Evolutionary conservation across 1,284 basidiomycete genomes (phyloP).

Genomic region (Pseudozyma hubeiensis): DNA sequence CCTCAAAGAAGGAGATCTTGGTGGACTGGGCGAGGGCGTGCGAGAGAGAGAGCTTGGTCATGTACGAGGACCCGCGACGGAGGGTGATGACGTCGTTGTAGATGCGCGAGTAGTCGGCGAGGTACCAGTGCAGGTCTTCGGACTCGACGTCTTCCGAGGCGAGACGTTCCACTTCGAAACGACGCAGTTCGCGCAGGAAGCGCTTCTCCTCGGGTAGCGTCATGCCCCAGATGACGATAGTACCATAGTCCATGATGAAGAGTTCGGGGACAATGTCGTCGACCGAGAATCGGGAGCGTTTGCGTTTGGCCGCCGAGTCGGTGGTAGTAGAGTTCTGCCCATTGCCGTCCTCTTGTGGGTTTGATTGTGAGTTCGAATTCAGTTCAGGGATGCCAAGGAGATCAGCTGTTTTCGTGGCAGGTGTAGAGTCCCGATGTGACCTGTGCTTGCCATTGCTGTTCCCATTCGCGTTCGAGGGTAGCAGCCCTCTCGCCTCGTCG

Average conservation of each 20-base stretch:
- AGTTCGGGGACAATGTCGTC: conserved; percentile 61
- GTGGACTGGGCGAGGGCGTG: conserved; percentile 95
- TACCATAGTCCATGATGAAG: conserved; percentile 92
- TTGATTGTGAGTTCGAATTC: conserved; percentile 9
- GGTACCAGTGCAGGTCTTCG: conserved; percentile 97
- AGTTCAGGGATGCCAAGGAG: conserved; percentile 65
- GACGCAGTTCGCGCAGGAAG: conserved; percentile 83
- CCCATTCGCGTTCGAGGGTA: conserved; percentile 16
- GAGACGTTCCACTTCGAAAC: conserved; percentile 90
- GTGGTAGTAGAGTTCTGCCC: neutral
- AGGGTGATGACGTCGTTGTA: conserved; percentile 98
- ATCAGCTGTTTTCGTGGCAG: conserved; percentile 55
- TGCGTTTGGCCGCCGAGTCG: conserved; percentile 13
- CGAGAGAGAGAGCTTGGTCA: conserved; percentile 95
- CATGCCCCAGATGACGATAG: conserved; percentile 97
- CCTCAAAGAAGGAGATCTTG: conserved; percentile 82
- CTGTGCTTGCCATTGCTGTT: conserved; percentile 18
- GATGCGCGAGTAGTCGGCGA: conserved; percentile 88
- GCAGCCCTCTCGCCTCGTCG: conserved; percentile 57
- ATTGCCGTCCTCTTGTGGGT: conserved; percentile 22
- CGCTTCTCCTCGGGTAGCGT: conserved; percentile 88
- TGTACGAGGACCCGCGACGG: conserved; percentile 91
- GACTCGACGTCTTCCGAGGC: conserved; percentile 75
- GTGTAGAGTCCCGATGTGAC: neutral
- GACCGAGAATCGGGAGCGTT: conserved; percentile 50